These are phyloP conservation scores for Cystobasidium tubakii DNA, from an alignment of 768 basidiomycete species.

Conservation along the genomic window DNA sequence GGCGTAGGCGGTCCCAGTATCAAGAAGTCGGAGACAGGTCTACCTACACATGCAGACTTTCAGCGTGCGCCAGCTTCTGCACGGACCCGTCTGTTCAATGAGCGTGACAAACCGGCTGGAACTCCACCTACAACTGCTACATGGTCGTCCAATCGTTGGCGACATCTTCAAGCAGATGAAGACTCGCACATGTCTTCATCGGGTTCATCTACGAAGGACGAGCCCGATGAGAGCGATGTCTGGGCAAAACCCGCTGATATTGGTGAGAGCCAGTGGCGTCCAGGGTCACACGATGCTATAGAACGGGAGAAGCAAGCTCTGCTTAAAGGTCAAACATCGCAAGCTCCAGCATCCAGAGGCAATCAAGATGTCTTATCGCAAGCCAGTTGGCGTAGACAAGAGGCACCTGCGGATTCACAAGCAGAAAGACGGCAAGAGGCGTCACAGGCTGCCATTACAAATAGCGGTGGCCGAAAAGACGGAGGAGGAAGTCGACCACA, in stretches of 20 bases:
- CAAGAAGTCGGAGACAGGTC: background rate
- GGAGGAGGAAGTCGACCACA: background rate
- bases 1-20: conserved; percentile 5
- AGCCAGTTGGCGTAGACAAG: background rate
- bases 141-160: conserved; percentile 24
- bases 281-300: background rate
- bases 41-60: background rate
- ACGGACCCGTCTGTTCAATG: background rate
- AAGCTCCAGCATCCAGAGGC: background rate
- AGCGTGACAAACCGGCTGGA: background rate
- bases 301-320: conserved; percentile 6
- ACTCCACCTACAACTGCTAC: background rate
- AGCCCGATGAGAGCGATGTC: background rate
- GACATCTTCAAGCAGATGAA: conserved; percentile 35
- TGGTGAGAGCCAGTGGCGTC: background rate
- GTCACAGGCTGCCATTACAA: background rate
- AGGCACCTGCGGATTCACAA: background rate
- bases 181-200: conserved; percentile 14
- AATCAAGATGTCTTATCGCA: background rate
- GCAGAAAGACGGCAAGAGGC: background rate
- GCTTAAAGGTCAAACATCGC: background rate
- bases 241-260: background rate
- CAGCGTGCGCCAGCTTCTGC: background rate
- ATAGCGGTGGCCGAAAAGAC: background rate
- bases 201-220: conserved; percentile 14